A percentile compares a stretch with the other conserved stretches of the same genome.
Evolutionary conservation across 371 early-diverging fungal species (phyloP).

Genomic region (Mortierella sp.): DNA sequence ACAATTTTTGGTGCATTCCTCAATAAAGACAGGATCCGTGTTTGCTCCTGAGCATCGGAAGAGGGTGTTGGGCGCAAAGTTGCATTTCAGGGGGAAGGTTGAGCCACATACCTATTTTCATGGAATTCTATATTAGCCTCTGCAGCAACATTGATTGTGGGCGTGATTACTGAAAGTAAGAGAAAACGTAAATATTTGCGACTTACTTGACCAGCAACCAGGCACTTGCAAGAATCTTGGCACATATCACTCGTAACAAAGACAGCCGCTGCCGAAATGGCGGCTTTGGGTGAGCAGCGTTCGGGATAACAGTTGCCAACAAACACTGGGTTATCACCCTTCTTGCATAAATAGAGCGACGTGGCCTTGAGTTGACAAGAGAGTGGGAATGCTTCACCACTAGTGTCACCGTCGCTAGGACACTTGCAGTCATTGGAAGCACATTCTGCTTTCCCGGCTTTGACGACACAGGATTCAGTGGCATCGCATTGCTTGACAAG

Average conservation of each 20-base stretch:
- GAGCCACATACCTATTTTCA: background rate
- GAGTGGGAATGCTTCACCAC: slow-evolving; percentile 7
- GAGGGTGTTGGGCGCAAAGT: slow-evolving; percentile 1
- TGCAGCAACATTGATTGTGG: background rate
- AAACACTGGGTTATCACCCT: slow-evolving; percentile 5
- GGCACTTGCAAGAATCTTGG: background rate
- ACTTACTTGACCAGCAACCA: background rate
- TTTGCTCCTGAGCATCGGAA: slow-evolving; percentile 10
- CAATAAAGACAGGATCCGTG: background rate
- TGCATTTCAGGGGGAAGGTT: slow-evolving; percentile 1
- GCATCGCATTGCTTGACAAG: slow-evolving; percentile 5
- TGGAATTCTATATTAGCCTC: background rate
- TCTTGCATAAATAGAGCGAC: slow-evolving; percentile 8
- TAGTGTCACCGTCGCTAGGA: slow-evolving; percentile 2
- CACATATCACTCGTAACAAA: background rate
- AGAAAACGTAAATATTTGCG: background rate
- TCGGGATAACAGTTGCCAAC: background rate
- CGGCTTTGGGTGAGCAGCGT: background rate
- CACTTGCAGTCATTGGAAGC: slow-evolving; percentile 1
- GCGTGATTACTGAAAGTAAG: background rate
- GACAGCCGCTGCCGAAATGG: background rate
- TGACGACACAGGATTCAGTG: slow-evolving; percentile 8
- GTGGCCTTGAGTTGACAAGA: slow-evolving; percentile 5
- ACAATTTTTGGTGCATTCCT: slow-evolving; percentile 6
- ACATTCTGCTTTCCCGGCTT: background rate